A percentile compares a stretch with the other conserved stretches of the same genome.
Evolutionary conservation across 2,329 filamentous ascomycete species (phyloP).

Genomic region (Shiraia sp.): DNA sequence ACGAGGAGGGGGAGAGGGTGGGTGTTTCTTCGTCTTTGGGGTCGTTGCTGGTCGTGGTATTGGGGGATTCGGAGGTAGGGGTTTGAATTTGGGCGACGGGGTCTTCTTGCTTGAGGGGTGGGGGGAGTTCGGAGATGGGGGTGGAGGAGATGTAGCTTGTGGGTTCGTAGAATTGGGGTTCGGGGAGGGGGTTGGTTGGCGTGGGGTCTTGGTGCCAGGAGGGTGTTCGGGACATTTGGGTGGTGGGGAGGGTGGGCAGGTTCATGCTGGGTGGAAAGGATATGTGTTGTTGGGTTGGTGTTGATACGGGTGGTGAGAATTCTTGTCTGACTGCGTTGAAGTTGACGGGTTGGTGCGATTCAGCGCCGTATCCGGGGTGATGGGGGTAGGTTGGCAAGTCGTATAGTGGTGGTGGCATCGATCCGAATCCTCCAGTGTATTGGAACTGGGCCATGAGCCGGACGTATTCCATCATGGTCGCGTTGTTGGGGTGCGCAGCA

Average conservation of each 20-base stretch:
- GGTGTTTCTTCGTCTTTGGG: constrained; percentile 37
- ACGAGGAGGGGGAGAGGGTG: constrained; percentile 44
- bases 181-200: constrained; percentile 13
- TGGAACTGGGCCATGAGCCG: constrained; percentile 45
- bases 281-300: constrained; percentile 22
- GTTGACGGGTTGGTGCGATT: constrained; percentile 20
- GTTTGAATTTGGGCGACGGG: constrained; percentile 9
- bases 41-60: no score
- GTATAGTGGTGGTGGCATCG: constrained; percentile 37
- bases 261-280: constrained; percentile 26
- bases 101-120: constrained; percentile 19
- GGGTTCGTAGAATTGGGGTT: constrained; percentile 19
- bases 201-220: constrained; percentile 30
- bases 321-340: constrained; percentile 17
- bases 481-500: constrained; percentile 68
- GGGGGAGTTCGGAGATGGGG: constrained; percentile 10
- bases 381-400: constrained; percentile 42
- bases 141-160: constrained; percentile 10
- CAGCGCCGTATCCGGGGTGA: constrained; percentile 34
- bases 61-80: constrained; percentile 31
- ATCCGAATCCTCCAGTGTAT: constrained; percentile 38
- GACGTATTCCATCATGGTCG: constrained; percentile 61
- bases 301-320: constrained; percentile 10
- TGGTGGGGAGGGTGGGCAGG: constrained; percentile 19
- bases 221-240: constrained; percentile 15